A percentile compares a stretch with the other conserved stretches of the same genome.
phyloP scores from a whole-genome alignment of 768 basidiomycete species.

The Auriculariales sp. region DNA sequence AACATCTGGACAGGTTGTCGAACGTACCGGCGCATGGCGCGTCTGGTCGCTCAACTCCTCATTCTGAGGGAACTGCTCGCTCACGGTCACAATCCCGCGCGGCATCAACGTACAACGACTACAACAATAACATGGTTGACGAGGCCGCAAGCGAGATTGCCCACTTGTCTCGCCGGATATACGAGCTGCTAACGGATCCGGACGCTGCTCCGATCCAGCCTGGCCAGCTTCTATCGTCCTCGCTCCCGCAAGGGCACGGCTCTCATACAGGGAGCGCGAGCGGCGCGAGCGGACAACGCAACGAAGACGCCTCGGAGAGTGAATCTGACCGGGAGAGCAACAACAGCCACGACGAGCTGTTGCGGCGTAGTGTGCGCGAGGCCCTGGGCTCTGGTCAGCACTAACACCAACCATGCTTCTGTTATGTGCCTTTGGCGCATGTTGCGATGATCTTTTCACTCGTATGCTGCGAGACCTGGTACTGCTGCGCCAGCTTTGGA shows the following conservation, averaged over 20 bases:
- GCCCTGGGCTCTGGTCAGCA: constrained; percentile 34
- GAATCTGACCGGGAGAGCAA: background rate
- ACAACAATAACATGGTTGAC: constrained; percentile 69
- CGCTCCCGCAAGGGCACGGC: constrained; percentile 31
- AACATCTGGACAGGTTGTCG: constrained; percentile 77
- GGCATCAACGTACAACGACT: constrained; percentile 8
- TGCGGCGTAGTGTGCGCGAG: constrained; percentile 69
- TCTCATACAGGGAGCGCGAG: constrained; percentile 53
- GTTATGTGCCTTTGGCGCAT: too few relatives aligned
- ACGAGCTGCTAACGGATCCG: constrained; percentile 66
- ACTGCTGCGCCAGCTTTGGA: too few relatives aligned
- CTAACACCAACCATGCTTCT: too few relatives aligned
- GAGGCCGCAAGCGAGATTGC: constrained; percentile 88
- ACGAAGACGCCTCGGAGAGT: constrained; percentile 27
- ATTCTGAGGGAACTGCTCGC: constrained; percentile 52
- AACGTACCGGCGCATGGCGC: constrained; percentile 25
- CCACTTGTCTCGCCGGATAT: constrained; percentile 65
- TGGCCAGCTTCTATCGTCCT: constrained; percentile 12
- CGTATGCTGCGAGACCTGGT: too few relatives aligned
- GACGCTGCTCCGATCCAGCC: constrained; percentile 40
- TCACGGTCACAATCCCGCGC: constrained; percentile 46
- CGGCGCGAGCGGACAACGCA: constrained; percentile 39
- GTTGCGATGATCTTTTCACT: too few relatives aligned
- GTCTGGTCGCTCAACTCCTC: constrained; percentile 47
- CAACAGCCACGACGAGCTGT: constrained; percentile 19